Evolutionary conservation across 208 protist genomes (phyloP), one percentile per base, ranked within the genome.

Genomic region (Crithidia sp.): DNA sequence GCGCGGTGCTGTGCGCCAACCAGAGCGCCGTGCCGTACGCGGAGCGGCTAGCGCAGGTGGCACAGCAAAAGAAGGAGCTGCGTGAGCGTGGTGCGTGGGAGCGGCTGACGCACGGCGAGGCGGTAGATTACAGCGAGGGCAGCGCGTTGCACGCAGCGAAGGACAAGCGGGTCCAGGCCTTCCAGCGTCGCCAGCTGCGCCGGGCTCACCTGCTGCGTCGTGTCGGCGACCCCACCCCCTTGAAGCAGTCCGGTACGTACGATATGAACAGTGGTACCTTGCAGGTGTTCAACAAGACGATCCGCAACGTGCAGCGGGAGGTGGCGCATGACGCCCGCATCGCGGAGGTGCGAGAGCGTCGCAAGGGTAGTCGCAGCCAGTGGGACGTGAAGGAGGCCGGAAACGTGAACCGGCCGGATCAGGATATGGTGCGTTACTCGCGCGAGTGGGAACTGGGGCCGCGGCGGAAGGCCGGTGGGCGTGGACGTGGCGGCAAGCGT

Each of bases 271-370:
- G 79, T 28, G 88, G 84, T 6, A 94, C 87, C 3, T 77, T 96
- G 47, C 78, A 76, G 49, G 89, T 96, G 17, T 96, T 91, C 69
- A 89, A 92, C 63, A 94, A 94, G 76, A 96, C 91, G 7, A 90
- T 91, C 39, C 91, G 91, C 17, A 85, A 85, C 50, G 91, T 96
- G 62, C 76, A 87, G 67, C 86, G 91, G 12, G 88, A 91, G 72
- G 88, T 93, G 40, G 75, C 70, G 57, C 85, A 89, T 43, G 91
- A 94, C 71, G 85, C 81, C 52, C 74, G 82, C 37, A 75, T 88
- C n/a, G 28, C 64, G 2, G 79, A 77, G 37, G 91, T 96, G 47
- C 81, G 85, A 45, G 81, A 83, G 71, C 84, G 87, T 12, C 80
- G 84, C 39, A 83, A 81, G 59, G 83, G 76, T 10, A 82, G 77